Evolutionary conservation across 345 rosid genomes (phyloP).

Genomic region (Murraya paniculata): DNA sequence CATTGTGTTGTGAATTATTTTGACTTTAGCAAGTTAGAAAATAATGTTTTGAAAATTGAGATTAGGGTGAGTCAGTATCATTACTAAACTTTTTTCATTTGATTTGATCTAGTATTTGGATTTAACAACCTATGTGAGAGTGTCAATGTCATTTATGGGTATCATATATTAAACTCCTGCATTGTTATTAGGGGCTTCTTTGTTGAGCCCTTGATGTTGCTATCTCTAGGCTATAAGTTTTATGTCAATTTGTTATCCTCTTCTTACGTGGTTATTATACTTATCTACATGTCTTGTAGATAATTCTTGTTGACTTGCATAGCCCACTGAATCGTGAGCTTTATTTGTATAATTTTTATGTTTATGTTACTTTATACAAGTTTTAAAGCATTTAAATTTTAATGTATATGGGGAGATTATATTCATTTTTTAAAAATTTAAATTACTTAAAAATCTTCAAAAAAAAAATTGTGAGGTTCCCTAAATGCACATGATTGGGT

Average conservation of each 20-base stretch:
- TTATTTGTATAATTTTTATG: too few relatives aligned
- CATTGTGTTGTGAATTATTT: not conserved
- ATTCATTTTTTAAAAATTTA: too few relatives aligned
- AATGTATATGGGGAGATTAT: too few relatives aligned
- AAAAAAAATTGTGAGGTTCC: too few relatives aligned
- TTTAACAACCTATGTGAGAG: not conserved
- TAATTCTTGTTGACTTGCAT: constrained; percentile 12
- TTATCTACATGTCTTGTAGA: too few relatives aligned
- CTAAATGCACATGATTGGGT: too few relatives aligned
- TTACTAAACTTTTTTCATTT: not conserved
- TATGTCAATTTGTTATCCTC: not conserved
- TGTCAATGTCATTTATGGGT: not conserved
- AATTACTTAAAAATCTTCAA: too few relatives aligned
- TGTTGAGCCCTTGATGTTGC: not conserved
- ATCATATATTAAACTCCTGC: not conserved
- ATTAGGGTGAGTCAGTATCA: not conserved
- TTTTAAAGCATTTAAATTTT: too few relatives aligned
- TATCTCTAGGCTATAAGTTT: not conserved
- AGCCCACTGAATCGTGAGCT: constrained; percentile 19
- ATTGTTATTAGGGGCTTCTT: not conserved
- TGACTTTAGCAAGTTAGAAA: not conserved
- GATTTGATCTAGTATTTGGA: not conserved
- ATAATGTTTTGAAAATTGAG: not conserved
- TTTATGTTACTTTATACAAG: too few relatives aligned
- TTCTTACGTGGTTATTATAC: not conserved